phyloP scores from a whole-genome alignment of 2,329 filamentous ascomycete genomes.

The Gyromitra esculenta region DNA sequence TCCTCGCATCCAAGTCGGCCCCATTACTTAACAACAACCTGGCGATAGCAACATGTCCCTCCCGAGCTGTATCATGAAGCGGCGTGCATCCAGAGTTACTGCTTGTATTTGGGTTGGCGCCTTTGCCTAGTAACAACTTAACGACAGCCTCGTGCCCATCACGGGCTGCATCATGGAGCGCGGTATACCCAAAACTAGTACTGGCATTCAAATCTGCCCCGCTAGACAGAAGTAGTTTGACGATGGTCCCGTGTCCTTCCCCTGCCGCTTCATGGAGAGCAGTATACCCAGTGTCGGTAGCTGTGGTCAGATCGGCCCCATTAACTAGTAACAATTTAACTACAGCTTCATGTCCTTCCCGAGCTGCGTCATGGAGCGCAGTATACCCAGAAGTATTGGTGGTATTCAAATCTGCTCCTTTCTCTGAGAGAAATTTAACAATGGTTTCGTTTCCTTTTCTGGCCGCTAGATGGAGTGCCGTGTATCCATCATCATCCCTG shows the following conservation, averaged over 20 bases:
- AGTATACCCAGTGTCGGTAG: neutral
- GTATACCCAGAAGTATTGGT: neutral
- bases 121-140: neutral
- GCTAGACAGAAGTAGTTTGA: neutral
- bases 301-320: neutral
- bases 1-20: neutral
- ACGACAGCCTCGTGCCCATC: neutral
- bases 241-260: neutral
- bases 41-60: neutral
- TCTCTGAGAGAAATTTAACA: neutral
- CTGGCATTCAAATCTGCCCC: neutral
- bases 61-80: neutral
- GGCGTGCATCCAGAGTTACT: neutral
- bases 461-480: conserved; percentile 3
- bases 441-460: neutral
- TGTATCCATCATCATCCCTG: neutral
- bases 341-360: neutral
- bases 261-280: neutral
- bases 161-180: neutral
- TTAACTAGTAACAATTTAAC: neutral
- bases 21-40: neutral
- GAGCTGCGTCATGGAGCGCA: conserved; percentile 1
- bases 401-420: neutral
- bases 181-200: neutral
- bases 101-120: neutral